A percentile compares a stretch with the other conserved stretches of the same genome.
phyloP scores from a whole-genome alignment of 2,329 filamentous ascomycete genomes.

The Fusarium sp. region DNA sequence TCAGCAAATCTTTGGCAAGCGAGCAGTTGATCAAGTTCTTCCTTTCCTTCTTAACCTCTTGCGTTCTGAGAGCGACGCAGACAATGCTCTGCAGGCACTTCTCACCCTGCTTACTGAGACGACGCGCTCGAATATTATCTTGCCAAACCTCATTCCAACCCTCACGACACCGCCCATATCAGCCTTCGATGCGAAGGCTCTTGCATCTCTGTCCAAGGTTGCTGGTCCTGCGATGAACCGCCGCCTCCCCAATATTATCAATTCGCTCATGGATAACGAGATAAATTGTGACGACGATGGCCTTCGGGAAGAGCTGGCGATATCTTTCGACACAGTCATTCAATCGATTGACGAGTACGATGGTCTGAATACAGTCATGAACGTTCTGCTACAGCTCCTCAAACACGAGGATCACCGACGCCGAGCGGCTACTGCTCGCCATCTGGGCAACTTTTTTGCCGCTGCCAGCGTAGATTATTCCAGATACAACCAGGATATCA shows the following conservation, averaged over 20 bases:
- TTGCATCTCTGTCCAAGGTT: constrained; percentile 92
- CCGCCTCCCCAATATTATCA: constrained; percentile 87
- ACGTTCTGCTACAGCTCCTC: constrained; percentile 82
- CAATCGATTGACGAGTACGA: constrained; percentile 95
- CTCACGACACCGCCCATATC: constrained; percentile 90
- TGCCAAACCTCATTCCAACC: constrained; percentile 95
- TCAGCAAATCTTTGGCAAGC: constrained; percentile 93
- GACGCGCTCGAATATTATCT: constrained; percentile 92
- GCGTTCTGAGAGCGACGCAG: constrained; percentile 83
- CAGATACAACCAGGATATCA: constrained; percentile 93
- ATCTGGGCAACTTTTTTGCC: constrained; percentile 87
- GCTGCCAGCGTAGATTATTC: constrained; percentile 87
- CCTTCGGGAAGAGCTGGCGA: constrained; percentile 75
- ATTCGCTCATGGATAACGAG: constrained; percentile 92
- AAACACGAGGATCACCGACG: constrained; percentile 93
- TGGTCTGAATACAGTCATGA: constrained; percentile 95
- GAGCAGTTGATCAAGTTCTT: constrained; percentile 91
- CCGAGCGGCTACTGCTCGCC: constrained; percentile 78
- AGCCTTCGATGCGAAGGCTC: constrained; percentile 90
- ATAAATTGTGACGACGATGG: constrained; percentile 78
- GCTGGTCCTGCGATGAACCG: constrained; percentile 91
- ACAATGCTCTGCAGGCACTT: constrained; percentile 90
- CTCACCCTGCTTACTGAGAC: constrained; percentile 93
- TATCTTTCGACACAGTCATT: constrained; percentile 87
- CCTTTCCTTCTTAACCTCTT: constrained; percentile 92